Conservation (phyloP, 2,329 filamentous ascomycete genomes). For the Cytospora leucostoma region DNA sequence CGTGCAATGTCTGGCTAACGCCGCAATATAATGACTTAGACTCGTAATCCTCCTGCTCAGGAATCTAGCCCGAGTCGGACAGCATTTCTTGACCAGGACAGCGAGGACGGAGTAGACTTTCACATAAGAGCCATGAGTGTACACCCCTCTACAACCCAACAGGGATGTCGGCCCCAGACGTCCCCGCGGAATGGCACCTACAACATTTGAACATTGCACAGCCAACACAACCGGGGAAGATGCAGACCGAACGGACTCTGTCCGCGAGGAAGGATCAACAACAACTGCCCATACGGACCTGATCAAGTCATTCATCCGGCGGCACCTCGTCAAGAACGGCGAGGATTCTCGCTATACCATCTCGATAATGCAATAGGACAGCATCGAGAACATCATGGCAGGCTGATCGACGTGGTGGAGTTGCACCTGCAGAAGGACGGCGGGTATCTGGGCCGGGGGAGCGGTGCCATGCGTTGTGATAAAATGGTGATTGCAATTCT, state of each 20-base stretch:
- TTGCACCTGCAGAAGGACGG: constrained; percentile 8
- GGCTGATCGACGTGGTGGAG: constrained; percentile 6
- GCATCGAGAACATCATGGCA: constrained; percentile 4
- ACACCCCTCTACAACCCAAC: background rate
- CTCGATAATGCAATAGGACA: background rate
- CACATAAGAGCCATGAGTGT: constrained; percentile 1
- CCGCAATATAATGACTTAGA: too few species aligned
- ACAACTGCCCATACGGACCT: constrained; percentile 7
- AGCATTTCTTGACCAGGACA: constrained; percentile 8
- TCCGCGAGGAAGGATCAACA: background rate
- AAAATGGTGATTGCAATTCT: background rate
- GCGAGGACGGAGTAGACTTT: constrained; percentile 10
- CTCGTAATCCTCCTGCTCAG: too few species aligned
- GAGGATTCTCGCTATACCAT: background rate
- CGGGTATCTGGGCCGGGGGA: background rate
- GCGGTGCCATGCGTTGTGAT: background rate
- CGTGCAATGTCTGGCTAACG: too few species aligned
- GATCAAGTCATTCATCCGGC: constrained; percentile 5
- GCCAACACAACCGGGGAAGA: background rate
- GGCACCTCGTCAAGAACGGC: constrained; percentile 13
- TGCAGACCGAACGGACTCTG: background rate
- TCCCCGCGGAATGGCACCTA: too few species aligned
- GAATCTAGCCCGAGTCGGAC: too few species aligned
- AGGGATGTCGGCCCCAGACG: background rate
- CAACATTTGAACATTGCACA: background rate